Percentiles rank a stretch among this genome's conserved stretches.
phyloP scores from a whole-genome alignment of 1,284 basidiomycete genomes.

The Trametes pubescens region DNA sequence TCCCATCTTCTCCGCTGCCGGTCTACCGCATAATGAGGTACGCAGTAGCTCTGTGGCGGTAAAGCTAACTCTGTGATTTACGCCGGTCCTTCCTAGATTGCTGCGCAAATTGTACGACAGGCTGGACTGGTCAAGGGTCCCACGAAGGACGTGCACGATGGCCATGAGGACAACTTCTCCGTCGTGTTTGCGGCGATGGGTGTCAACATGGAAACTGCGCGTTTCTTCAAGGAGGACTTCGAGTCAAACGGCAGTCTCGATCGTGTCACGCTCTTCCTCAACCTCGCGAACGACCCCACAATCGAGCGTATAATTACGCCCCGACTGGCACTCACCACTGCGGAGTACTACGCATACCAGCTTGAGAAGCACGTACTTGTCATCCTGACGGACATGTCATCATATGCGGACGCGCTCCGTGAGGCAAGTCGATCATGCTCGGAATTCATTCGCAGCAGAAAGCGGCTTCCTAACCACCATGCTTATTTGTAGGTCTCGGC shows the following conservation, averaged over 20 bases:
- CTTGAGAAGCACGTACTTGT: slow-evolving; percentile 99
- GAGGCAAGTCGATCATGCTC: slow-evolving; percentile 62
- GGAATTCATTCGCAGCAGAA: not conserved
- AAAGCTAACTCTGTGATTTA: slow-evolving; percentile 30
- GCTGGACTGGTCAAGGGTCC: slow-evolving; percentile 96
- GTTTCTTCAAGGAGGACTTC: slow-evolving; percentile 99
- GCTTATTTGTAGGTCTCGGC: slow-evolving; percentile 80
- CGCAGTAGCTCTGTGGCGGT: slow-evolving; percentile 29
- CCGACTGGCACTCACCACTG: slow-evolving; percentile 96
- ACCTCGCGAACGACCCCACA: slow-evolving; percentile 99
- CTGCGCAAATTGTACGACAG: slow-evolving; percentile 99
- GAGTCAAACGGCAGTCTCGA: slow-evolving; percentile 99
- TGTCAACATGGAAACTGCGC: slow-evolving; percentile 99
- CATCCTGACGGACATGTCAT: slow-evolving; percentile 99
- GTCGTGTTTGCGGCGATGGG: slow-evolving; percentile 99
- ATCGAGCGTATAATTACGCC: slow-evolving; percentile 99
- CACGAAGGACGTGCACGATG: slow-evolving; percentile 97
- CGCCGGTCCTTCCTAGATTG: slow-evolving; percentile 70
- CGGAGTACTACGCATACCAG: slow-evolving; percentile 99
- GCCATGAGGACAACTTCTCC: slow-evolving; percentile 99
- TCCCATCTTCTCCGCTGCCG: slow-evolving; percentile 99
- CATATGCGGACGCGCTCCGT: slow-evolving; percentile 97
- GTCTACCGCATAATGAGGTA: slow-evolving; percentile 98
- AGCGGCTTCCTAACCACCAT: slow-evolving; percentile 10
- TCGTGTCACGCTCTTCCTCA: slow-evolving; percentile 98